Evolutionary conservation across 2,329 filamentous ascomycete species (phyloP), one percentile per base, ranked within the genome.

Genomic region (Alternaria ethzedia): DNA sequence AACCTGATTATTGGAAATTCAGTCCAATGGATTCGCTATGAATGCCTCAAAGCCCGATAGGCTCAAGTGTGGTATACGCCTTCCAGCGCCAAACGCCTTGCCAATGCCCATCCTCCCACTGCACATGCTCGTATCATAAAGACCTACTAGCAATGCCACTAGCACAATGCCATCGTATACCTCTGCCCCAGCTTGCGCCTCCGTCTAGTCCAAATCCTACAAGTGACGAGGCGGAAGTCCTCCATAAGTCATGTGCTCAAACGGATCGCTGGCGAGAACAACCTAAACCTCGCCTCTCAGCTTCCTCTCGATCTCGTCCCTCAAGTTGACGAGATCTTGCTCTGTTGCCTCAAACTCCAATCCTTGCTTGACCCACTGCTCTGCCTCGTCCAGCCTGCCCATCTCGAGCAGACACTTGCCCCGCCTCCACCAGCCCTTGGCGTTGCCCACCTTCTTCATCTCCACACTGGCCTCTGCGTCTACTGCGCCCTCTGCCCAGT

Each of bases 351-450:
- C 94, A 78, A 94, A 89, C 83, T 97, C 95, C 61, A 97, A 80
- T 0, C 89, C 94, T 76, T 88, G 86, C 69, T 86, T 86, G 44
- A 97, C 86, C 89, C 94, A 96, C 67, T 90, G 89, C 73, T 85
- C 85, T 1, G 94, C 94, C 87, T 98, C 95, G 59, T 92, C 89
- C 75, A 92, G 82, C 64, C 95, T 82, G 1, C 91, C 91, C 96
- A 98, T 98, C 88, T 99, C 96, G 69, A 91, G 82, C 76, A 98
- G 81, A 77, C 93, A 96, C 83, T 89, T 89, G 10, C 92, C 96
- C 65, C 92, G 86, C 65, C 96, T 86, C 90, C 93, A 97, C 93
- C 95, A 98, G 0, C 90, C 94, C 88, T 98, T 98, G 1, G 92
- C 89, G 80, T 99, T 98, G 43, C 91, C 94, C 45, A 90, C 87